These are phyloP conservation scores for Starmerella kuoi DNA, from an alignment of 805 yeast species.

Conservation along the genomic window DNA sequence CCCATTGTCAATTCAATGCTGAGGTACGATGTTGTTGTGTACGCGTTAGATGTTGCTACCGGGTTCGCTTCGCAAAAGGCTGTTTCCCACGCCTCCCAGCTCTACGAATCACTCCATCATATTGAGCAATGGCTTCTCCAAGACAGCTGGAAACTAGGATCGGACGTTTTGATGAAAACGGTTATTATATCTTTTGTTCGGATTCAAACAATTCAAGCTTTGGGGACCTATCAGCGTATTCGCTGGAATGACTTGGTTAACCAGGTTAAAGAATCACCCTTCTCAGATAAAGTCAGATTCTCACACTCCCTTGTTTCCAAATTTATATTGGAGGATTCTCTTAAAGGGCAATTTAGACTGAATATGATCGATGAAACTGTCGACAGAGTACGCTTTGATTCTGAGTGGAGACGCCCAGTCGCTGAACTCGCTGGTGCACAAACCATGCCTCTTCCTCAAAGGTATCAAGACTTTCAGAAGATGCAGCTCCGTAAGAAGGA, in stretches of 20 bases:
- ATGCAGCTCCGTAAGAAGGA: neutral
- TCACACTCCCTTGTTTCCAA: neutral
- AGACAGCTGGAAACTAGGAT: neutral
- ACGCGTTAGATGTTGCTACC: too few relatives aligned
- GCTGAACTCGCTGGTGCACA: too few relatives aligned
- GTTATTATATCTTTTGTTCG: neutral
- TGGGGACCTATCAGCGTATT: neutral
- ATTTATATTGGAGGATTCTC: neutral
- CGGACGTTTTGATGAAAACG: neutral
- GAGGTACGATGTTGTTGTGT: too few relatives aligned
- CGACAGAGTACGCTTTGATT: neutral
- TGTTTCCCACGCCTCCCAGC: neutral
- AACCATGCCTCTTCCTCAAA: neutral
- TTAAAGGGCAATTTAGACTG: neutral
- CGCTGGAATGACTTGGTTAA: neutral
- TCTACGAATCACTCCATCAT: neutral
- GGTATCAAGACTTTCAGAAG: neutral
- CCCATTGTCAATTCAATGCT: too few relatives aligned
- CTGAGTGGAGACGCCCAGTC: neutral
- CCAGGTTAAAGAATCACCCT: neutral
- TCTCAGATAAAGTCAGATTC: neutral
- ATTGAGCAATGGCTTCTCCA: neutral
- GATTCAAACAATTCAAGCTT: neutral
- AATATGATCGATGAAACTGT: conserved; percentile 1
- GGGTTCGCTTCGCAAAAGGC: too few relatives aligned